Conservation (phyloP, 2,329 filamentous ascomycete genomes). For the Fulvia fulva region DNA sequence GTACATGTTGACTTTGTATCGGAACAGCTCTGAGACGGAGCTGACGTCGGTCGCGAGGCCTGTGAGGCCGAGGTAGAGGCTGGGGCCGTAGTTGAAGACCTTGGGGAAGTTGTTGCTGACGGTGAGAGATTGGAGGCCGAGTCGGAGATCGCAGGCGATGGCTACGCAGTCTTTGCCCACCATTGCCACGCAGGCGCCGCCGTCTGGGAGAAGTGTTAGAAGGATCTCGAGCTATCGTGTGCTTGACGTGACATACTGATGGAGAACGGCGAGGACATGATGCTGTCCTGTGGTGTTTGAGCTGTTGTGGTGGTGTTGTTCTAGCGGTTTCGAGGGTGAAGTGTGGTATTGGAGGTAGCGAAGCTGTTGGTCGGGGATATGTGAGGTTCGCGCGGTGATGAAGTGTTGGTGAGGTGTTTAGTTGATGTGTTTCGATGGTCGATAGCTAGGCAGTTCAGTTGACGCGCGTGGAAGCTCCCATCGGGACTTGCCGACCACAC, state of each 20-base stretch:
- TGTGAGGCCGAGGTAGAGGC: conserved; percentile 91
- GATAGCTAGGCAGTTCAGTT: background rate
- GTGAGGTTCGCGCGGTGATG: background rate
- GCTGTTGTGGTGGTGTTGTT: background rate
- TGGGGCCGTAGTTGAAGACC: conserved; percentile 89
- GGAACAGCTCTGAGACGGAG: conserved; percentile 94
- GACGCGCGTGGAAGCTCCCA: conserved; percentile 8
- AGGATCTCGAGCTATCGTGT: background rate
- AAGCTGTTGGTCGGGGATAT: background rate
- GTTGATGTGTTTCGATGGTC: background rate
- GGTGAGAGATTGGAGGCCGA: conserved; percentile 92
- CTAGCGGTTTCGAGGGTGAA: background rate
- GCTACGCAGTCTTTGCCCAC: conserved; percentile 99
- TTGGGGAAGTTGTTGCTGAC: conserved; percentile 99
- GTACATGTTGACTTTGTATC: conserved; percentile 99
- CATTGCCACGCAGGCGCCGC: conserved; percentile 97
- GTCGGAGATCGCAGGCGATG: conserved; percentile 97
- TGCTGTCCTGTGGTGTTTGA: conserved; percentile 7
- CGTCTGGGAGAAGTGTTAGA: conserved; percentile 48
- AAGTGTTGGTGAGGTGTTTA: background rate
- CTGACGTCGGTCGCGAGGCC: conserved; percentile 93
- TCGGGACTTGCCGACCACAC: background rate
- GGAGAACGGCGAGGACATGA: conserved; percentile 83
- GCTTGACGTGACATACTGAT: conserved; percentile 65
- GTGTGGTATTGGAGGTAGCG: background rate